Evolutionary conservation across 108 stramenopile species (phyloP), one percentile per base, ranked within the genome.

Genomic region (Heterococcus sp.): DNA sequence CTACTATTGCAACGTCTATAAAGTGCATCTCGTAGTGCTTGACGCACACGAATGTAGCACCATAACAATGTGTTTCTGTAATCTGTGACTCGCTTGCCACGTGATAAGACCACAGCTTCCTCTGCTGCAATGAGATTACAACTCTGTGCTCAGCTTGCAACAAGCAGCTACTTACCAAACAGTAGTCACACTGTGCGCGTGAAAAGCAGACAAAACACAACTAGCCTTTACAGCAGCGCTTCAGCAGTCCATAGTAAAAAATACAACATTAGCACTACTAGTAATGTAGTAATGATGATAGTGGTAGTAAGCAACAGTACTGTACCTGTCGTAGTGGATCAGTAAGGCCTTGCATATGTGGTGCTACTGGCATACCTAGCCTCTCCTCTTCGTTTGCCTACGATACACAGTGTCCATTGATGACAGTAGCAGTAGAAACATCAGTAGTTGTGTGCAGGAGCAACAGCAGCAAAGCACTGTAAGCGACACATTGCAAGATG

Each of bases 261-360:
- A 58, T 21, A 8, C 21, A 8, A 58, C 21, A 21, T 58, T 58
- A 58, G 46, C 14, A 21, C 46, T 58, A 14, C 14, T 58, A 58
- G 46, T 8, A 58, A 14, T 58, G 46, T 58, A 58, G 8, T 8
- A 58, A 8, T 58, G 21, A 21, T 58, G 46, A 14, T 58, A 58
- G 46, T 8, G 46, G 14, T 58, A 14, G 46, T 58, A 21, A 14
- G 46, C 14, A 8, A 58, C 46, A 21, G 8, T 21, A 58, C 46
- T 21, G n/a, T 21, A 58, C 46, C 46, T 58, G 46, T 8, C 8
- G 21, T 58, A 21, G 14, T 58, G 46, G 14, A 21, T 58, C 46
- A 58, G 87, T 84, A 37, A 91, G 76, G 0, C 83, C 87, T 11
- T 78, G 77, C 89, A 91, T 89, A 68, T 75, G 87, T 26, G 78